phyloP scores from a whole-genome alignment of 169 alveolate genomes.

The Blepharisma undulans region DNA sequence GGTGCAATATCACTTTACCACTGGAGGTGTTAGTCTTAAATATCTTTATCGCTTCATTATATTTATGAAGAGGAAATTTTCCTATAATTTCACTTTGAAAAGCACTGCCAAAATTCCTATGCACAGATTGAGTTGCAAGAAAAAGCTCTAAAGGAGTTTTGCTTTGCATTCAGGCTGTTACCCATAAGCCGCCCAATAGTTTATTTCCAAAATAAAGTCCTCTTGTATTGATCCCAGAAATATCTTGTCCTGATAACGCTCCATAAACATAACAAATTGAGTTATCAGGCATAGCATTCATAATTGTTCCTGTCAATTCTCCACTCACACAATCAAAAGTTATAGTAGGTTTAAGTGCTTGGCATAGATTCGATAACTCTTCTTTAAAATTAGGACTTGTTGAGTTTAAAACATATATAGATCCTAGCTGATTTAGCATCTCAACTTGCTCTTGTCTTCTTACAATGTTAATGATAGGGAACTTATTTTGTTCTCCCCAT shows the following conservation, averaged over 20 bases:
- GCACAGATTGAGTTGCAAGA: neutral
- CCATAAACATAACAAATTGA: conserved; percentile 15
- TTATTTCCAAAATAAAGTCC: neutral
- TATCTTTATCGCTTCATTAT: neutral
- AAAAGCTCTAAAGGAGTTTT: neutral
- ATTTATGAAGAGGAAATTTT: neutral
- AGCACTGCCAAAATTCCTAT: neutral
- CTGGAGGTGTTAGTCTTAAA: conserved; percentile 11
- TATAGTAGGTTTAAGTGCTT: neutral
- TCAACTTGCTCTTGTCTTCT: conserved; percentile 29
- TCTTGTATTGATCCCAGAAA: neutral
- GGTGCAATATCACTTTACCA: conserved; percentile 26
- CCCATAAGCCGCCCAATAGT: conserved; percentile 11
- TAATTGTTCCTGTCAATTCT: neutral
- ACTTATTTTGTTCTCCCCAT: neutral
- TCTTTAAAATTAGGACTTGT: neutral
- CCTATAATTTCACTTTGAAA: conserved; percentile 5
- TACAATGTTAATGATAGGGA: neutral
- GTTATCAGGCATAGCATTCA: neutral
- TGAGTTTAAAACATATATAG: neutral
- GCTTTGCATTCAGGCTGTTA: neutral
- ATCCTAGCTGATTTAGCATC: neutral
- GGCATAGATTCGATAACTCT: neutral
- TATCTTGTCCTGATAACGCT: neutral
- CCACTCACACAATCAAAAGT: conserved; percentile 26